Evolutionary conservation across 2,329 filamentous ascomycete species (phyloP).

Genomic region (Myriosclerotinia duriaeana): DNA sequence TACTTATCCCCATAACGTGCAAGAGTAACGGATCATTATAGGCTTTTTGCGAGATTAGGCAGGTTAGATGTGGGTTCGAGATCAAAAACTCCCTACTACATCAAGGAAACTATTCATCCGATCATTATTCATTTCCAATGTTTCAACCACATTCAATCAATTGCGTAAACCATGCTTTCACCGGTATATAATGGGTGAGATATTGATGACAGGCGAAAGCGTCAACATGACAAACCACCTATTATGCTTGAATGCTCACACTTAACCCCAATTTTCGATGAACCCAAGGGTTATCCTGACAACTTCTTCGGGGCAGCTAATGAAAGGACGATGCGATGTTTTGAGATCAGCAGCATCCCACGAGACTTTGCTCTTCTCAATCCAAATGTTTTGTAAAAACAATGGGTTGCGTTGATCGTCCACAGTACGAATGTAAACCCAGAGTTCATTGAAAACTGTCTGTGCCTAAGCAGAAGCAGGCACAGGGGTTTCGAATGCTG

Average conservation of each 20-base stretch:
- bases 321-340: conserved; percentile 5
- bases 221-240: too few species aligned
- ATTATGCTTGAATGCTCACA: too few species aligned
- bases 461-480: background rate
- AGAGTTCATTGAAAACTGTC: background rate
- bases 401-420: background rate
- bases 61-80: too few species aligned
- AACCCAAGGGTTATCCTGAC: background rate
- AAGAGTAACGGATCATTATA: too few species aligned
- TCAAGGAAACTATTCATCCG: too few species aligned
- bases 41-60: too few species aligned
- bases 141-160: too few species aligned
- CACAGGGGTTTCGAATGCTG: background rate
- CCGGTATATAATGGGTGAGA: background rate
- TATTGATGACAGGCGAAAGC: background rate
- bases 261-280: background rate
- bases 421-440: conserved; percentile 3
- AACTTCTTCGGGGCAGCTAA: background rate
- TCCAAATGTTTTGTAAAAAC: conserved; percentile 4
- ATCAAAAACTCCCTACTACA: too few species aligned
- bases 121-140: too few species aligned
- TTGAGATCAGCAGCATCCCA: background rate
- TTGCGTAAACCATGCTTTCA: too few species aligned
- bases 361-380: background rate
- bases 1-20: too few species aligned